phyloP scores from a whole-genome alignment of 345 rosid species.

The Luvunga scandens region DNA sequence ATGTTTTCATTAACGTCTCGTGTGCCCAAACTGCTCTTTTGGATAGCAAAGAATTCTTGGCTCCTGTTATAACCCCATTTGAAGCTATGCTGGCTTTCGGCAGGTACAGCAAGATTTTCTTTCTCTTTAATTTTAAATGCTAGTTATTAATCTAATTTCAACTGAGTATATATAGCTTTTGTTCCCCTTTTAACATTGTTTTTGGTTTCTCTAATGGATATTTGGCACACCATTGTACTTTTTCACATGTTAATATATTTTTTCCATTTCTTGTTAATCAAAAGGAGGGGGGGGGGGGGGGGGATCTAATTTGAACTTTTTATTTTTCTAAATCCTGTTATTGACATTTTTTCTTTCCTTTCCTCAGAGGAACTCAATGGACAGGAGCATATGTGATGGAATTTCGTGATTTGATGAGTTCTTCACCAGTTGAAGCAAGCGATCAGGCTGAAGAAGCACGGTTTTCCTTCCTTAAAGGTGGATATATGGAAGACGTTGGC shows the following conservation, averaged over 20 bases:
- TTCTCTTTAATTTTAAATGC: neutral
- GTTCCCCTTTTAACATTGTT: neutral
- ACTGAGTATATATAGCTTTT: neutral
- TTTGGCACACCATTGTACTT: neutral
- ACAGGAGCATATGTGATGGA: conserved; percentile 83
- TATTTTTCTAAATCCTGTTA: neutral
- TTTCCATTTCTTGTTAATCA: neutral
- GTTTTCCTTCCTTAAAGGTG: conserved; percentile 76
- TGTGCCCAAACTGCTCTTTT: conserved; percentile 90
- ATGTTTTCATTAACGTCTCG: conserved; percentile 78
- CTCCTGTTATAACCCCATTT: conserved; percentile 90
- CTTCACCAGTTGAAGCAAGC: conserved; percentile 33
- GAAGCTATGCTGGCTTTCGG: conserved; percentile 89
- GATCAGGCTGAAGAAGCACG: conserved; percentile 77
- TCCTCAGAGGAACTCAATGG: conserved; percentile 78
- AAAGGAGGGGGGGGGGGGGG: too few relatives aligned
- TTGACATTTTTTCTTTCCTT: neutral
- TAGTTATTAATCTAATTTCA: neutral
- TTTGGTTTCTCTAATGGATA: neutral
- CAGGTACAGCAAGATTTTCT: conserved; percentile 41
- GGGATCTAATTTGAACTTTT: neutral
- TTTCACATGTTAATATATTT: neutral
- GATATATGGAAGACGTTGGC: conserved; percentile 69
- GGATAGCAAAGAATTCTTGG: conserved; percentile 89
- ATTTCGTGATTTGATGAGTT: conserved; percentile 63